These are phyloP conservation scores for Neodidymelliopsis sp. DNA, from an alignment of 2,329 filamentous ascomycete species.

Conservation along the genomic window DNA sequence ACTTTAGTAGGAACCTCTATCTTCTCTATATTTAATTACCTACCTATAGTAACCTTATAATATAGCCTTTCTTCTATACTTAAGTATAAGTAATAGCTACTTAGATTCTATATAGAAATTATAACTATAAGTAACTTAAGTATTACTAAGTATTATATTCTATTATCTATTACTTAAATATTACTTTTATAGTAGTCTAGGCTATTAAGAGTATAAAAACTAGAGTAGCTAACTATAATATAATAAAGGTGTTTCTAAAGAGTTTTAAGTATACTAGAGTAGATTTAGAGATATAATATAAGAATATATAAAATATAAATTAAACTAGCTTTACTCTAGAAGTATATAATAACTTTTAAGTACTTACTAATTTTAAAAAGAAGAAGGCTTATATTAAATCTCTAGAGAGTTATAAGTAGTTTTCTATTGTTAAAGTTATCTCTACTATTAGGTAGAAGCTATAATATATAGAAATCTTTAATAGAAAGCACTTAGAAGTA, in stretches of 20 bases:
- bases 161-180: no score
- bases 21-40: no score
- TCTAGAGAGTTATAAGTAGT: slow-evolving; percentile 28
- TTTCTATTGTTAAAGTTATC: slow-evolving; percentile 22
- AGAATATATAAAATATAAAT: slow-evolving; percentile 25
- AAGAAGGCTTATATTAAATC: slow-evolving; percentile 24
- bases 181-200: no score
- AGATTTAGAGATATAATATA: slow-evolving; percentile 10
- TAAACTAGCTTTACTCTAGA: slow-evolving; percentile 14
- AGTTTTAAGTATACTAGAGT: slow-evolving; percentile 15
- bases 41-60: no score
- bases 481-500: slow-evolving; percentile 23
- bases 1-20: no score
- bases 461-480: slow-evolving; percentile 20
- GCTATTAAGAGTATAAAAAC: no score
- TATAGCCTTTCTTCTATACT: no score
- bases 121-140: no score
- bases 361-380: slow-evolving; percentile 13
- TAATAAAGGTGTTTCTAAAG: slow-evolving; percentile 19
- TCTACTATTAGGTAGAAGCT: slow-evolving; percentile 12
- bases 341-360: slow-evolving; percentile 19
- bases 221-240: no score
- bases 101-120: no score
- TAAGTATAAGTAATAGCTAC: no score
- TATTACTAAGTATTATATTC: no score